Conservation (phyloP, 2,329 filamentous ascomycete genomes). For the Chrysoporthe cubensis region DNA sequence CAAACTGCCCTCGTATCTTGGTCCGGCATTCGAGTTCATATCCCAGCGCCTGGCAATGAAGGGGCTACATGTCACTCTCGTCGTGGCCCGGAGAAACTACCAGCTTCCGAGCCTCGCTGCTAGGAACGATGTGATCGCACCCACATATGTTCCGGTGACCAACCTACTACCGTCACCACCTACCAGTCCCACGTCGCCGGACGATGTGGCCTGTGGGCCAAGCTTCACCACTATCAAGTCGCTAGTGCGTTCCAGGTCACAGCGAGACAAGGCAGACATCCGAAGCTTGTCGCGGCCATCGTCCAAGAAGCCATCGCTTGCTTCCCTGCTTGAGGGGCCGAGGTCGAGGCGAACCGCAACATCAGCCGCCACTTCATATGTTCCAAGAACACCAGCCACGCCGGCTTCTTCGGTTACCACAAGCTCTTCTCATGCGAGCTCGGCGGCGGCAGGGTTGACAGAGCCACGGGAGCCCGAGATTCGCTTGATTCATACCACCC, state of each 20-base stretch:
- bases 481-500: conserved; percentile 53
- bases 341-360: conserved; percentile 22
- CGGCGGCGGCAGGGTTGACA: conserved; percentile 24
- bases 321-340: conserved; percentile 26
- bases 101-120: conserved; percentile 48
- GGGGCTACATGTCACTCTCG: conserved; percentile 58
- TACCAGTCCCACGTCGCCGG: conserved; percentile 28
- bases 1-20: conserved; percentile 59
- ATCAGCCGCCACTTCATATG: not conserved
- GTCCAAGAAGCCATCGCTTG: conserved; percentile 22
- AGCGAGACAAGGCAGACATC: conserved; percentile 36
- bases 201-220: conserved; percentile 30
- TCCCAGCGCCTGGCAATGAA: conserved; percentile 61
- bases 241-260: conserved; percentile 45
- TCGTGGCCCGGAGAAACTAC: conserved; percentile 60
- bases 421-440: conserved; percentile 21
- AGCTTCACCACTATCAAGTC: conserved; percentile 43
- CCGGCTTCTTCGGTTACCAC: conserved; percentile 44
- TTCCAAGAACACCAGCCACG: conserved; percentile 29
- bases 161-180: conserved; percentile 30
- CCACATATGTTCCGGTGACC: not conserved
- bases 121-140: not conserved
- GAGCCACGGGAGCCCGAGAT: conserved; percentile 50
- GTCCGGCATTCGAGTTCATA: conserved; percentile 60
- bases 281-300: conserved; percentile 26